Evolutionary conservation across 345 rosid genomes (phyloP).

Genomic region (Gossypium thurberi): DNA sequence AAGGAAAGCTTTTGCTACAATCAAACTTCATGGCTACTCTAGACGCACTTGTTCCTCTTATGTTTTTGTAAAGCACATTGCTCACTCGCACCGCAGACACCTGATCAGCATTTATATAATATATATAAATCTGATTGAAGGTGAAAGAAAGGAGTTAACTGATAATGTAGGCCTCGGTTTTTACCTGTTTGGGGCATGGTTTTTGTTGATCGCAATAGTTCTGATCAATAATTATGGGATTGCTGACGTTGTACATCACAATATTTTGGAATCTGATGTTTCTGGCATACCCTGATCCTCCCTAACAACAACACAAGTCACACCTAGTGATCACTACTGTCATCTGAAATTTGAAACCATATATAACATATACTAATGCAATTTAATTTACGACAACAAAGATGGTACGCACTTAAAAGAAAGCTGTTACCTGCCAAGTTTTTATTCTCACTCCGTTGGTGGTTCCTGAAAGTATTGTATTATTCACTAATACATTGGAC

Average conservation of each 20-base stretch:
- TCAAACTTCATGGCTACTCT: conserved; percentile 52
- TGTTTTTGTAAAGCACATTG: conserved; percentile 48
- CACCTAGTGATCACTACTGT: background rate
- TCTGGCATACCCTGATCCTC: conserved; percentile 75
- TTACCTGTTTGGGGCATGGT: conserved; percentile 62
- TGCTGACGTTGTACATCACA: conserved; percentile 55
- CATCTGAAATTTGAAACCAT: no score
- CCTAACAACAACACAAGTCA: conserved; percentile 29
- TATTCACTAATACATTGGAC: conserved; percentile 61
- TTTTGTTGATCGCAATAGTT: conserved; percentile 59
- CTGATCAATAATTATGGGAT: conserved; percentile 80
- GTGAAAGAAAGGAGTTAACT: background rate
- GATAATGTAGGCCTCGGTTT: background rate
- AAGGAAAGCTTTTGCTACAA: conserved; percentile 55
- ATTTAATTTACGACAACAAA: no score
- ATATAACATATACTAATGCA: no score
- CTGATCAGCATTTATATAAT: conserved; percentile 25
- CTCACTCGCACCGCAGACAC: conserved; percentile 67
- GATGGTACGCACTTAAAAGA: no score
- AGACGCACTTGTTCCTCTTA: conserved; percentile 61
- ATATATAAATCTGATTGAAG: background rate
- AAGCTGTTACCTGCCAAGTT: conserved; percentile 78
- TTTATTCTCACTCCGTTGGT: conserved; percentile 80
- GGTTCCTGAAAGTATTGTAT: conserved; percentile 63
- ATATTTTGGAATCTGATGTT: conserved; percentile 59